Percentiles rank a stretch among this genome's conserved stretches.
These are phyloP conservation scores for Papiliotrema nemorosa DNA, from an alignment of 1,284 basidiomycete species.

Conservation along the genomic window DNA sequence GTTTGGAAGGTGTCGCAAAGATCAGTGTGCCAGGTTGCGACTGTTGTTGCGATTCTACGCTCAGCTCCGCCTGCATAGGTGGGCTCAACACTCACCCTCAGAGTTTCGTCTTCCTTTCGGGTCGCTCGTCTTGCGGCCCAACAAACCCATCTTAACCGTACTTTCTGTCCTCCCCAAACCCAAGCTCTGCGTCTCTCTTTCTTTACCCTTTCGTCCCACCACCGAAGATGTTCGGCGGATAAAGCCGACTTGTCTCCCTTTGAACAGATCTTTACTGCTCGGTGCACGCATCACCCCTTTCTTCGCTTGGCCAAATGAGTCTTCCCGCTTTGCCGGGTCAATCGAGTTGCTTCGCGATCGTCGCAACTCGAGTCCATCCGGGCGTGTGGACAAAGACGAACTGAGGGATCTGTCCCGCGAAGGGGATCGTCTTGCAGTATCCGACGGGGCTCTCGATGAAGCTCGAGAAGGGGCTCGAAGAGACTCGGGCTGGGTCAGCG, in stretches of 20 bases:
- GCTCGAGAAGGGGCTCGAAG: not conserved
- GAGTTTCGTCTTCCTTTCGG: constrained; percentile 9
- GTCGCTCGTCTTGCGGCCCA: constrained; percentile 32
- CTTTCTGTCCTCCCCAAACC: constrained; percentile 1
- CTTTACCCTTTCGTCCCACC: constrained; percentile 7
- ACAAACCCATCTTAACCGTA: constrained; percentile 12
- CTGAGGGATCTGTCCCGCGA: not conserved
- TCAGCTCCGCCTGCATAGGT: not conserved
- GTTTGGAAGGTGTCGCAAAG: constrained; percentile 42
- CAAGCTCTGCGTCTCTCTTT: constrained; percentile 7
- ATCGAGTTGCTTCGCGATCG: constrained; percentile 20
- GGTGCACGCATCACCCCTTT: constrained; percentile 26
- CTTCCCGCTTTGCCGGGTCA: not conserved
- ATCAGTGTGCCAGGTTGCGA: constrained; percentile 30
- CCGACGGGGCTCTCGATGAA: not conserved
- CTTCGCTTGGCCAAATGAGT: constrained; percentile 2
- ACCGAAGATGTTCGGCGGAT: constrained; percentile 22
- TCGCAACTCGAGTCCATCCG: no score
- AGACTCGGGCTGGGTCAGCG: not conserved
- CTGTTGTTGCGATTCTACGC: not conserved
- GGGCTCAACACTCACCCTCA: not conserved
- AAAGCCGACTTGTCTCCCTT: constrained; percentile 31
- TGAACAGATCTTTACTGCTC: constrained; percentile 41
- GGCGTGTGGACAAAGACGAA: no score
- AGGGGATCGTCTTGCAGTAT: not conserved